phyloP scores from a whole-genome alignment of 2,329 filamentous ascomycete genomes.

The Diaporthe sp. region DNA sequence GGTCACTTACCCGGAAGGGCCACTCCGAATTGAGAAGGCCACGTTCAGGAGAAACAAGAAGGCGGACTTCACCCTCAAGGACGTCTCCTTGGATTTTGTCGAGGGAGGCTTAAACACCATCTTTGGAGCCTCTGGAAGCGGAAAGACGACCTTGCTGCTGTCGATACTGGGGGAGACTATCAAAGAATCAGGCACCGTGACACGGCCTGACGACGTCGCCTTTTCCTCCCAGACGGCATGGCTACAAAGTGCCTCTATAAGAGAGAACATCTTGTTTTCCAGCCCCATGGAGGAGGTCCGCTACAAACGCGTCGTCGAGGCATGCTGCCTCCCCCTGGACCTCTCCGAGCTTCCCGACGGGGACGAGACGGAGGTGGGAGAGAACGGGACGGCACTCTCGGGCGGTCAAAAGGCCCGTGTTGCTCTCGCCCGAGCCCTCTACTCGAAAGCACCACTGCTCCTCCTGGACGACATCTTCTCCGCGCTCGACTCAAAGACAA shows the following conservation, averaged over 20 bases:
- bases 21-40: conserved; percentile 60
- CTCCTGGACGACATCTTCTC: conserved; percentile 73
- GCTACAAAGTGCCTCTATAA: conserved; percentile 70
- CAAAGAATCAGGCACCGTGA: conserved; percentile 61
- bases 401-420: conserved; percentile 71
- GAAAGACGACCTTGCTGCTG: conserved; percentile 69
- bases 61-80: conserved; percentile 62
- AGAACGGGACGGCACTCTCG: conserved; percentile 68
- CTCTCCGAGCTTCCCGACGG: conserved; percentile 63
- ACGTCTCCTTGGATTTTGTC: conserved; percentile 65
- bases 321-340: conserved; percentile 67
- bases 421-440: conserved; percentile 68
- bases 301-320: conserved; percentile 68
- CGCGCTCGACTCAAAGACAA: conserved; percentile 71
- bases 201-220: conserved; percentile 65
- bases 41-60: conserved; percentile 65
- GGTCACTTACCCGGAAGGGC: conserved; percentile 62
- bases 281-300: conserved; percentile 63
- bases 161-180: conserved; percentile 69
- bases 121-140: conserved; percentile 67
- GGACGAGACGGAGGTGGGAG: conserved; percentile 66
- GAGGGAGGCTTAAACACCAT: conserved; percentile 68
- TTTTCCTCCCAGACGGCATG: conserved; percentile 71
- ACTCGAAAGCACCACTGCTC: conserved; percentile 67
- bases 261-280: conserved; percentile 69